phyloP scores from a whole-genome alignment of 352 stramenopile genomes.

The Globisporangium takayamanum region DNA sequence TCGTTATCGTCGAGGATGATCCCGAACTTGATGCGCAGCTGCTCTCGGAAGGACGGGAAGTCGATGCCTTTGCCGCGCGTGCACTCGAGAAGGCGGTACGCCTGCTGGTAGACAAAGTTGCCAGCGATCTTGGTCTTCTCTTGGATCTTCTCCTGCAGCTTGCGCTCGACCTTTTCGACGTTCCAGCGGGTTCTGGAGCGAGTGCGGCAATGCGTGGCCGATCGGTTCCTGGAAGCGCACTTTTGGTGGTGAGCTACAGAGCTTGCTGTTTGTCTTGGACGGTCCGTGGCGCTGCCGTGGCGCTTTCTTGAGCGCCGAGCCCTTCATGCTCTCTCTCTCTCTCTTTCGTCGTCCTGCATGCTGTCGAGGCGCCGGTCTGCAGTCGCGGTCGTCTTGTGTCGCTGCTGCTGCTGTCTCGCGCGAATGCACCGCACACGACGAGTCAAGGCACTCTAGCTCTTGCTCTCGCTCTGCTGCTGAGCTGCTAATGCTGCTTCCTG shows the following conservation, averaged over 20 bases:
- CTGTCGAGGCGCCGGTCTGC: neutral
- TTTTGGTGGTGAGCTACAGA: constrained; percentile 42
- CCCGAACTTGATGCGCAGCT: constrained; percentile 71
- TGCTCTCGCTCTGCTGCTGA: too few relatives aligned
- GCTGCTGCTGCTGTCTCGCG: too few relatives aligned
- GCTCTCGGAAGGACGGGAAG: constrained; percentile 65
- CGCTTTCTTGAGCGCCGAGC: constrained; percentile 30
- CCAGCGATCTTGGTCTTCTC: constrained; percentile 80
- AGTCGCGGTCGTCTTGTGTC: neutral
- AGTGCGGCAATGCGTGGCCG: constrained; percentile 41
- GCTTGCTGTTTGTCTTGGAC: constrained; percentile 17
- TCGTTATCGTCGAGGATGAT: constrained; percentile 72
- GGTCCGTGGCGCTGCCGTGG: constrained; percentile 5
- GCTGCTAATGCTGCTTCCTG: too few relatives aligned
- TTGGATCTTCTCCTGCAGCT: constrained; percentile 82
- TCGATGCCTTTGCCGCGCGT: constrained; percentile 72
- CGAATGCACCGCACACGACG: too few relatives aligned
- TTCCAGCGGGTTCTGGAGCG: constrained; percentile 64
- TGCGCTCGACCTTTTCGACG: constrained; percentile 74
- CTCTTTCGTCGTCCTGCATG: neutral
- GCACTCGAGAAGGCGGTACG: constrained; percentile 73
- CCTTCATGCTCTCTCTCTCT: constrained; percentile 23
- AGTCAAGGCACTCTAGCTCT: too few relatives aligned
- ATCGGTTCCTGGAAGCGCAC: constrained; percentile 61
- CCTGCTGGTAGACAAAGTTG: constrained; percentile 84